phyloP scores from a whole-genome alignment of 306 rosid genomes.

The Ziziphus jujuba region DNA sequence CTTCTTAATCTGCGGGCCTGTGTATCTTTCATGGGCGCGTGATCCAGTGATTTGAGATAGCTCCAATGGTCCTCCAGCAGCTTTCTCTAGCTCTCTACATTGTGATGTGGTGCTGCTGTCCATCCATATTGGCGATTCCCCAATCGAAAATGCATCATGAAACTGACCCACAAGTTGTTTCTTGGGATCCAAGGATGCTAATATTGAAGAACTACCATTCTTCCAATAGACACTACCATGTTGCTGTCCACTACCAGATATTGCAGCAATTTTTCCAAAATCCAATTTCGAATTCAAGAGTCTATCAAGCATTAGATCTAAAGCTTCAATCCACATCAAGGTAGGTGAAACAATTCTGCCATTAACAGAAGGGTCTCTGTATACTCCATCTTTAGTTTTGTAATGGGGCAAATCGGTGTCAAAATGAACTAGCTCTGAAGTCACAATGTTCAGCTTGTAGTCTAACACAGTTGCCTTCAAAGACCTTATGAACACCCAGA shows the following conservation, averaged over 20 bases:
- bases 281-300: constrained; percentile 59
- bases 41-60: constrained; percentile 82
- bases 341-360: constrained; percentile 96
- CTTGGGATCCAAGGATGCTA: constrained; percentile 65
- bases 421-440: constrained; percentile 72
- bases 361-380: constrained; percentile 58
- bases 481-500: constrained; percentile 49
- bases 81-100: constrained; percentile 76
- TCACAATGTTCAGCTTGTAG: constrained; percentile 64
- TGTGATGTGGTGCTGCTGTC: constrained; percentile 85
- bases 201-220: constrained; percentile 55
- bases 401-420: constrained; percentile 86
- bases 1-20: constrained; percentile 91
- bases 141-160: constrained; percentile 53
- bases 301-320: constrained; percentile 71
- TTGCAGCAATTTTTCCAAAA: constrained; percentile 62
- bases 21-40: constrained; percentile 74
- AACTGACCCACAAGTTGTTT: constrained; percentile 65
- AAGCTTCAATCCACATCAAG: constrained; percentile 94
- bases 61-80: constrained; percentile 88
- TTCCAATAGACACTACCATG: constrained; percentile 98
- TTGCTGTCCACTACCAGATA: constrained; percentile 96
- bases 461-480: constrained; percentile 91
- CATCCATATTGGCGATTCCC: constrained; percentile 93
- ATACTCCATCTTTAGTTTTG: constrained; percentile 87